phyloP scores from a whole-genome alignment of 108 stramenopile genomes.

The Conticribra weissflogii region DNA sequence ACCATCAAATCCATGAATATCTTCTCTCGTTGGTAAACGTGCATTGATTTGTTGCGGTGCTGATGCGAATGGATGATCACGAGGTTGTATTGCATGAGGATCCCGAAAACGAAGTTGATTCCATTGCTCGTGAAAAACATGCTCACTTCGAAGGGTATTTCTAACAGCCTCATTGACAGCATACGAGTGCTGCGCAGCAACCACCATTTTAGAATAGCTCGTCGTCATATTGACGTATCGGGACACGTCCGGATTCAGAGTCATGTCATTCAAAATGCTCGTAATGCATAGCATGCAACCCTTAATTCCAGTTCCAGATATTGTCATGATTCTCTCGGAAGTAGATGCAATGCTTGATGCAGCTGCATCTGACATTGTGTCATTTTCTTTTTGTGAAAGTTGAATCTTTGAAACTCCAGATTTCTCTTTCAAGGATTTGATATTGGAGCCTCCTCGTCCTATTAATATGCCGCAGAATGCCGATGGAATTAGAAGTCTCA shows the following conservation, averaged over 20 bases:
- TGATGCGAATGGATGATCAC: background rate
- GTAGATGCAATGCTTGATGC: slow-evolving; percentile 35
- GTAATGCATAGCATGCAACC: slow-evolving; percentile 54
- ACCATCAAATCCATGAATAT: too few relatives aligned
- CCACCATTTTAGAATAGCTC: slow-evolving; percentile 59
- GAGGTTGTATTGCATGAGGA: background rate
- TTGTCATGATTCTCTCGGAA: slow-evolving; percentile 70
- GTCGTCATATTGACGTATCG: slow-evolving; percentile 85
- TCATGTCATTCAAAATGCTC: slow-evolving; percentile 68
- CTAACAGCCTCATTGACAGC: too few relatives aligned
- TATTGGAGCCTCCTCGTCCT: slow-evolving; percentile 77
- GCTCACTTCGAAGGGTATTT: slow-evolving; percentile 10
- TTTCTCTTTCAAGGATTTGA: slow-evolving; percentile 74
- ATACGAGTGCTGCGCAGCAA: slow-evolving; percentile 15
- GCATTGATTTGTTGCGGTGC: slow-evolving; percentile 24
- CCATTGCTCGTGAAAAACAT: background rate
- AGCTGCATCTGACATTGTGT: background rate
- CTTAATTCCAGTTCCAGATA: slow-evolving; percentile 63
- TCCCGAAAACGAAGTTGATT: slow-evolving; percentile 5
- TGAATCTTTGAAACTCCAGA: slow-evolving; percentile 71
- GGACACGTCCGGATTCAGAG: slow-evolving; percentile 68
- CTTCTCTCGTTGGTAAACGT: slow-evolving; percentile 4
- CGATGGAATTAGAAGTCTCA: slow-evolving; percentile 75
- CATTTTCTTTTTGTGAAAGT: slow-evolving; percentile 66
- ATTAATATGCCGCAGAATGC: slow-evolving; percentile 86